Percentiles rank a stretch among this genome's conserved stretches.
These are phyloP conservation scores for Tolypocladium nubicola DNA, from an alignment of 2,329 filamentous ascomycete genomes.

Conservation along the genomic window DNA sequence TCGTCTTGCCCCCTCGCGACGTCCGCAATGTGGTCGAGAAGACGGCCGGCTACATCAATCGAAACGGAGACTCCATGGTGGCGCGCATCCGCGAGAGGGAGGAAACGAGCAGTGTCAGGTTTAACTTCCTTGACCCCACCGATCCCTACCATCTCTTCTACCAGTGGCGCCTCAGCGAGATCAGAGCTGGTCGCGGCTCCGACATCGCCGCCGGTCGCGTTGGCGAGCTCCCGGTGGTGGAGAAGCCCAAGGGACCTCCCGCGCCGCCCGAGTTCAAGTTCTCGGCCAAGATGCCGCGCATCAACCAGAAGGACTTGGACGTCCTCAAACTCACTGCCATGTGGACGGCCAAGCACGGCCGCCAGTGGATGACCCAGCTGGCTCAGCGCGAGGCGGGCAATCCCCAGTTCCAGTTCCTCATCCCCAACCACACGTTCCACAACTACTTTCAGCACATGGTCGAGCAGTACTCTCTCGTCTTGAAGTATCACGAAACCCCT, in stretches of 20 bases:
- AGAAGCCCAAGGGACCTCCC: slow-evolving; percentile 69
- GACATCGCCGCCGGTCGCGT: slow-evolving; percentile 65
- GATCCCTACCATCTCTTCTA: slow-evolving; percentile 88
- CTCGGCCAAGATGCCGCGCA: slow-evolving; percentile 92
- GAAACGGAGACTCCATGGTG: slow-evolving; percentile 60
- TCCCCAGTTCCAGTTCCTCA: slow-evolving; percentile 91
- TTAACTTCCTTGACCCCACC: slow-evolving; percentile 70
- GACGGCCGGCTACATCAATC: slow-evolving; percentile 81
- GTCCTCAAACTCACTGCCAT: slow-evolving; percentile 69
- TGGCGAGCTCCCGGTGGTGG: slow-evolving; percentile 46
- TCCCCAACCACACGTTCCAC: slow-evolving; percentile 90
- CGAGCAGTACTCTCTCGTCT: slow-evolving; percentile 80
- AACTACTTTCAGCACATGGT: slow-evolving; percentile 89
- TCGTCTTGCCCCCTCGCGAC: slow-evolving; percentile 82
- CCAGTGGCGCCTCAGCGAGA: slow-evolving; percentile 79
- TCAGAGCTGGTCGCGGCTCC: slow-evolving; percentile 73
- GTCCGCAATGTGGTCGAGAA: slow-evolving; percentile 83
- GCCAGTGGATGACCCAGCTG: slow-evolving; percentile 81
- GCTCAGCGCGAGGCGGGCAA: slow-evolving; percentile 84
- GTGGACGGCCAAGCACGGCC: slow-evolving; percentile 87
- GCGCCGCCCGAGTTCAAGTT: slow-evolving; percentile 84
- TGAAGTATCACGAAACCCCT: slow-evolving; percentile 57
- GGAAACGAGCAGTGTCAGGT: slow-evolving; percentile 58
- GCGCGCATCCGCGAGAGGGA: slow-evolving; percentile 81
- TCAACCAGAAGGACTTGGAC: slow-evolving; percentile 85